Evolutionary conservation across 192 early-diverging fungal genomes (phyloP).

Genomic region (Coemansia sp.): DNA sequence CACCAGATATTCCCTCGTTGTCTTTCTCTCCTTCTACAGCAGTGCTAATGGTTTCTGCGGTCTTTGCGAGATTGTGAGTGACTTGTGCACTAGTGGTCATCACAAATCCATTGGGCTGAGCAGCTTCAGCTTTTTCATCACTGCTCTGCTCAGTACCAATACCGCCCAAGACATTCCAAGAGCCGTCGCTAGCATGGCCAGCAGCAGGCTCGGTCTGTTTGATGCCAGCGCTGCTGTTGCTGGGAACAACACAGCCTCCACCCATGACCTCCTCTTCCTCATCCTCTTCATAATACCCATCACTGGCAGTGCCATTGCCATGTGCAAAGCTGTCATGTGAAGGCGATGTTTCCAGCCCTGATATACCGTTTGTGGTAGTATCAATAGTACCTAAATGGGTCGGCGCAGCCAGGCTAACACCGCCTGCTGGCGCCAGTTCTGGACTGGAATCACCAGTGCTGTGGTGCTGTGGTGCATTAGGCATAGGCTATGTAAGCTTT

Average conservation of each 20-base stretch:
- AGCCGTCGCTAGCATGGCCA: neutral
- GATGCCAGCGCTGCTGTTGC: neutral
- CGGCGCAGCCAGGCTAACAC: neutral
- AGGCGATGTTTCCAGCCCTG: neutral
- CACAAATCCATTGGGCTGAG: neutral
- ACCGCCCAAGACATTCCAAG: neutral
- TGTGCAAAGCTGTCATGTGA: slow-evolving; percentile 1
- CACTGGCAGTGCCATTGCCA: neutral
- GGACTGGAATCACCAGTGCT: neutral
- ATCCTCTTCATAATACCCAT: neutral
- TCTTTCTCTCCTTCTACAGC: neutral
- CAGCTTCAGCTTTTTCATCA: neutral
- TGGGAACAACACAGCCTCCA: slow-evolving; percentile 16
- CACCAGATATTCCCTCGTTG: neutral
- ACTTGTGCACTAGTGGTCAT: neutral
- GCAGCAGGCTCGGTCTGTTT: neutral
- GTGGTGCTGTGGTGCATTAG: slow-evolving; percentile 1
- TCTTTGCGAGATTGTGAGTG: neutral
- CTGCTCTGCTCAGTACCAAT: neutral
- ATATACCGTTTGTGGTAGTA: neutral
- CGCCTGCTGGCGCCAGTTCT: neutral
- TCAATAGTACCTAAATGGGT: neutral
- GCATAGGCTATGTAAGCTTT: neutral
- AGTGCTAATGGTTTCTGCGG: neutral
- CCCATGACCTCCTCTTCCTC: slow-evolving; percentile 35